phyloP scores from a whole-genome alignment of 148 eudicot species.

The Tetragonia tetragonoides region DNA sequence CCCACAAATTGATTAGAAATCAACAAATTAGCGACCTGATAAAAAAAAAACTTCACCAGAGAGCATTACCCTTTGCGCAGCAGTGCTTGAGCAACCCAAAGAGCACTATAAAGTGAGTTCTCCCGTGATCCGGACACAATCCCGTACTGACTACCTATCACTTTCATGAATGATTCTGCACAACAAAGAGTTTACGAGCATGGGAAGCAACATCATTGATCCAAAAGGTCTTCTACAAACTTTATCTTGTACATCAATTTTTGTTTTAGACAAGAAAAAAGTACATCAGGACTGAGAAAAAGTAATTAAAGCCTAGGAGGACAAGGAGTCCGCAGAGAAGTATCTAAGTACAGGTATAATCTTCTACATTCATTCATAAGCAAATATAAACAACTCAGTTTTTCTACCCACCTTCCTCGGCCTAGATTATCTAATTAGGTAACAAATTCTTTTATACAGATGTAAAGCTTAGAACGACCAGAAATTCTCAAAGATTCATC shows the following conservation, averaged over 20 bases:
- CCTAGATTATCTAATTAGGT: too few species aligned
- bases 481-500: too few species aligned
- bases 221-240: background rate
- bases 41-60: background rate
- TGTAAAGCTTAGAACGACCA: too few species aligned
- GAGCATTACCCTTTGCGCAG: conserved; percentile 79
- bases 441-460: too few species aligned
- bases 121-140: conserved; percentile 80
- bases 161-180: conserved; percentile 68
- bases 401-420: background rate
- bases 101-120: conserved; percentile 85
- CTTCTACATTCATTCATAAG: background rate
- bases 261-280: too few species aligned
- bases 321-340: too few species aligned
- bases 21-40: background rate
- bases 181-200: background rate
- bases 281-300: too few species aligned
- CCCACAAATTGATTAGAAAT: background rate
- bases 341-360: background rate
- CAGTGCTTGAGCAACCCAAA: conserved; percentile 97
- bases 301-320: too few species aligned
- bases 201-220: background rate
- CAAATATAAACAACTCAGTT: background rate
- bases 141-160: conserved; percentile 80
- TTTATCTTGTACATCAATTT: background rate